Percentiles rank a stretch among this genome's conserved stretches.
phyloP scores from a whole-genome alignment of 306 rosid species.

The Ceratonia siliqua region DNA sequence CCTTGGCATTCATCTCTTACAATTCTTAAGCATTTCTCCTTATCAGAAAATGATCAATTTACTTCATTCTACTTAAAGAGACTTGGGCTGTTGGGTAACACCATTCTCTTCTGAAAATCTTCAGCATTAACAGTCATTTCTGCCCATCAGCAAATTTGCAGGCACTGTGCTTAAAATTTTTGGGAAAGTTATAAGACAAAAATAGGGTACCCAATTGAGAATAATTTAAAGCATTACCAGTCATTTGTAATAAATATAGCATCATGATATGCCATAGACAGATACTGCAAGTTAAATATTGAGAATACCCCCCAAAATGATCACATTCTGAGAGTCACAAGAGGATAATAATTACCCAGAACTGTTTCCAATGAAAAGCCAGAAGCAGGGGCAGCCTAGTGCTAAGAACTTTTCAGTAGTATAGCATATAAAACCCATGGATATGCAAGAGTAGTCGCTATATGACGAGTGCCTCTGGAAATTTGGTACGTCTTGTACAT shows the following conservation, averaged over 20 bases:
- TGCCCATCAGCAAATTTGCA: no score
- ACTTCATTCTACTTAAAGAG: slow-evolving; percentile 8
- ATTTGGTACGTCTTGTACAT: slow-evolving; percentile 16
- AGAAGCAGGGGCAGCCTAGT: background rate
- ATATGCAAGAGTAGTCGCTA: slow-evolving; percentile 2
- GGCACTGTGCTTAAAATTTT: no score
- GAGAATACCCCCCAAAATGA: background rate
- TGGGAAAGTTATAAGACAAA: slow-evolving; percentile 2
- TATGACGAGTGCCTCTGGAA: background rate
- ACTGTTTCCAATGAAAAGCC: background rate
- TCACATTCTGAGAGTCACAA: background rate
- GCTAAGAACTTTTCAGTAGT: slow-evolving; percentile 3
- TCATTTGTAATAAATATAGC: background rate
- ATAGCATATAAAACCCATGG: background rate
- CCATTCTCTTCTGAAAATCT: background rate
- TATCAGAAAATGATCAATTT: background rate
- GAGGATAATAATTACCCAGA: background rate
- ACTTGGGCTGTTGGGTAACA: background rate
- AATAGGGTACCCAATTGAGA: background rate
- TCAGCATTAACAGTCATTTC: no score
- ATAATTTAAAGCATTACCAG: background rate
- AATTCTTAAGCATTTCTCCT: background rate
- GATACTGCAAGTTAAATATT: background rate
- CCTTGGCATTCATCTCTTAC: background rate
- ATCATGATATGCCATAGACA: background rate